Percentiles rank a stretch among this genome's conserved stretches.
Evolutionary conservation across 2,329 filamentous ascomycete genomes (phyloP).

Genomic region (Fusarium citri): DNA sequence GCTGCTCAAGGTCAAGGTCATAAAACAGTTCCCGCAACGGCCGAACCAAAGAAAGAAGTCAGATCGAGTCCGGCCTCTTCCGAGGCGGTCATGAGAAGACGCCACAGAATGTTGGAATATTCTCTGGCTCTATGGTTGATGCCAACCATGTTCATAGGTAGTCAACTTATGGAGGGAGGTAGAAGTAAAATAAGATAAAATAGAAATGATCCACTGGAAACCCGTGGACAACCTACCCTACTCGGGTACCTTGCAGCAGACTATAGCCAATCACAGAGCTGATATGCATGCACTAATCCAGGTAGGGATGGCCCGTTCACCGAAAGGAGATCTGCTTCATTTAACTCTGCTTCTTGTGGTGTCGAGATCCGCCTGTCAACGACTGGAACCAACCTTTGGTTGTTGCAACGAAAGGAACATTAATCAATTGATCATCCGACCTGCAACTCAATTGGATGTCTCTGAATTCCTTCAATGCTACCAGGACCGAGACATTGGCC

Average conservation of each 20-base stretch:
- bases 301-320: slow-evolving; percentile 20
- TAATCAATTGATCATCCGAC: slow-evolving; percentile 18
- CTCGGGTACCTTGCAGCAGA: slow-evolving; percentile 42
- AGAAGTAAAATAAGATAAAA: not conserved
- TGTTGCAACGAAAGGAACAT: slow-evolving; percentile 3
- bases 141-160: slow-evolving; percentile 4
- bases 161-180: not conserved
- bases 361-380: slow-evolving; percentile 38
- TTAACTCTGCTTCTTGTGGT: slow-evolving; percentile 39
- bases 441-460: slow-evolving; percentile 29
- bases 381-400: slow-evolving; percentile 15
- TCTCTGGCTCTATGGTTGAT: slow-evolving; percentile 2
- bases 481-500: not conserved
- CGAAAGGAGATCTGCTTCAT: slow-evolving; percentile 45
- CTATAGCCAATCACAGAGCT: slow-evolving; percentile 29
- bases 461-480: not conserved
- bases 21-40: slow-evolving; percentile 29
- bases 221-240: slow-evolving; percentile 25
- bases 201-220: slow-evolving; percentile 24
- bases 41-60: slow-evolving; percentile 24
- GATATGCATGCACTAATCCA: slow-evolving; percentile 27
- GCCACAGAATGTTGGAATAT: slow-evolving; percentile 33
- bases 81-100: slow-evolving; percentile 30
- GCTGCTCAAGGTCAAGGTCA: not conserved
- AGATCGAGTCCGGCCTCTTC: slow-evolving; percentile 22